Conservation (phyloP, 352 stramenopile genomes). For the Phytophthora pistaciae region DNA sequence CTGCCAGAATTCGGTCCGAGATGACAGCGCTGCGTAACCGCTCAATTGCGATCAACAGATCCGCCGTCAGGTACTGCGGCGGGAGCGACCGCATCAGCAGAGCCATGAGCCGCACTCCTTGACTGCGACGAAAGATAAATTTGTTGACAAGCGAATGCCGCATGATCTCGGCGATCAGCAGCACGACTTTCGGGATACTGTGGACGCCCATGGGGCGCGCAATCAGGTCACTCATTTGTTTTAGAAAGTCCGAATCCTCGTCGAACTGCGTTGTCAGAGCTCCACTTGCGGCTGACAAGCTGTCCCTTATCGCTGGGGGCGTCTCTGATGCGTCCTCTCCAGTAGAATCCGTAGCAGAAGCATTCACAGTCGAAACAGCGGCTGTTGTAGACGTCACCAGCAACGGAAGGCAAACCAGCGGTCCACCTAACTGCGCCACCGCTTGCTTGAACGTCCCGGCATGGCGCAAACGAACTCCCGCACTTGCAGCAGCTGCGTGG, state of each 20-base stretch:
- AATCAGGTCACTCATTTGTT: constrained; percentile 80
- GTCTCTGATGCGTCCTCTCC: constrained; percentile 13
- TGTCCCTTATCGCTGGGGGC: constrained; percentile 8
- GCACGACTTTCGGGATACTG: constrained; percentile 79
- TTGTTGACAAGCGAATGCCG: constrained; percentile 89
- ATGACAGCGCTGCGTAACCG: constrained; percentile 77
- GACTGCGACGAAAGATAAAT: constrained; percentile 84
- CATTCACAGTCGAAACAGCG: constrained; percentile 39
- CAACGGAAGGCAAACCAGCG: constrained; percentile 70
- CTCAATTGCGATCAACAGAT: constrained; percentile 80
- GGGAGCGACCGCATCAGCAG: constrained; percentile 76
- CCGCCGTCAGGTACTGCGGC: constrained; percentile 68
- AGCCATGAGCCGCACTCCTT: constrained; percentile 77
- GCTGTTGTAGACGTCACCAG: constrained; percentile 60
- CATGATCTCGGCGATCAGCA: constrained; percentile 87
- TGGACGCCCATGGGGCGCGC: constrained; percentile 72
- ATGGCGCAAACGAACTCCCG: constrained; percentile 65
- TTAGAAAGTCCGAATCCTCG: constrained; percentile 78
- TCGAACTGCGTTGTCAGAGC: constrained; percentile 71
- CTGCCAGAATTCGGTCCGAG: constrained; percentile 78
- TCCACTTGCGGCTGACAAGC: constrained; percentile 18
- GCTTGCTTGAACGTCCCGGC: constrained; percentile 80
- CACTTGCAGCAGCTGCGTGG: constrained; percentile 64
- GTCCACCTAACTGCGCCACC: constrained; percentile 70
- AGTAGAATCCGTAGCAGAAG: constrained; percentile 15